Conservation (phyloP, 805 yeast genomes). For the Sugiyamaella valdiviana region DNA sequence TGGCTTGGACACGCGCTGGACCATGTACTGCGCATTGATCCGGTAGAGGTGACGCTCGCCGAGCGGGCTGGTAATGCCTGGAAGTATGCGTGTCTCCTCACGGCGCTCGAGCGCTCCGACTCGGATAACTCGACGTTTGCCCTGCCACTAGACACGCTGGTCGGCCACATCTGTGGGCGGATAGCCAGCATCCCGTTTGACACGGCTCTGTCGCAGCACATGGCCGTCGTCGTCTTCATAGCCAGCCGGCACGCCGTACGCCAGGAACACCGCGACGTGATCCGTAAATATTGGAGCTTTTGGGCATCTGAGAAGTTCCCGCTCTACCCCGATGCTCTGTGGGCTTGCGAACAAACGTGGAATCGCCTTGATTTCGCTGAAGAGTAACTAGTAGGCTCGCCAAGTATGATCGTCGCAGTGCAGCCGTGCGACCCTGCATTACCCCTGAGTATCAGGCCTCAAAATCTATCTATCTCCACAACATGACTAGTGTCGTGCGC, state of each 20-base stretch:
- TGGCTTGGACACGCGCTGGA: conserved; percentile 5
- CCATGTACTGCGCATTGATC: conserved; percentile 5
- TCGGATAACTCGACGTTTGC: neutral
- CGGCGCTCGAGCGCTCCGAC: conserved; percentile 8
- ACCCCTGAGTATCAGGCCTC: neutral
- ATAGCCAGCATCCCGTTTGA: conserved; percentile 11
- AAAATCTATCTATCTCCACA: neutral
- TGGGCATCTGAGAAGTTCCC: conserved; percentile 17
- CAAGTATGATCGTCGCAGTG: neutral
- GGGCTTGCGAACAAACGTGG: conserved; percentile 15
- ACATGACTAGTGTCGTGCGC: neutral
- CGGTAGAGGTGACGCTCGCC: conserved; percentile 4
- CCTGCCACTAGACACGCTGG: conserved; percentile 8
- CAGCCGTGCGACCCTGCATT: neutral
- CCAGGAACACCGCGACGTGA: conserved; percentile 7
- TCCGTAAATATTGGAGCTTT: conserved; percentile 14
- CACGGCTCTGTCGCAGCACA: conserved; percentile 13
- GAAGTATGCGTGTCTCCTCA: conserved; percentile 14
- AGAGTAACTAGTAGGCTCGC: neutral
- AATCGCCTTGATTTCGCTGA: neutral
- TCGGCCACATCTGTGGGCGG: conserved; percentile 8
- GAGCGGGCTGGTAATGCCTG: conserved; percentile 13
- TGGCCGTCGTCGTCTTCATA: conserved; percentile 14
- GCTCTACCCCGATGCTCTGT: conserved; percentile 15
- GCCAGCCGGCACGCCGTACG: conserved; percentile 9